Evolutionary conservation across 2,329 filamentous ascomycete genomes (phyloP), one percentile per base, ranked within the genome.

Genomic region (Cadophora sp.): DNA sequence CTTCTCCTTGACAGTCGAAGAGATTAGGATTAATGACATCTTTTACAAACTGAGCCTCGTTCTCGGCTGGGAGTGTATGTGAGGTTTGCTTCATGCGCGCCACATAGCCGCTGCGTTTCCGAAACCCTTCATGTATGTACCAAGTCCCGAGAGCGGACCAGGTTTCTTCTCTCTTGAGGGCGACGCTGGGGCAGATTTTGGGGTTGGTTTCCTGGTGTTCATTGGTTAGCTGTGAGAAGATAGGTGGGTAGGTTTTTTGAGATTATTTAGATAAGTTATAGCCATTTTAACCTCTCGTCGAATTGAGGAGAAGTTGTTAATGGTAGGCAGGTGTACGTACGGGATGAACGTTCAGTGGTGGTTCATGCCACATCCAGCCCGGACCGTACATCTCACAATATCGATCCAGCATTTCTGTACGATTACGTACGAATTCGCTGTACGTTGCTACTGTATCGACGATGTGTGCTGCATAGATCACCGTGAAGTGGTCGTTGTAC

Each of bases 321-420:
- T 6, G 27, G 27, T 30, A 30, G 3, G 27, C 27, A n/a, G n/a
- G n/a, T 20, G 3, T 16, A 41, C 59, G 16, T 62, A 33, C 45
- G 1, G n/a, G 69, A 30, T 66, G 62, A 9, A 74, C 73, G 24
- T 76, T 69, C 1, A 83, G 73, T 0, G 82, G 81, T 3, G 79
- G 78, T 66, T 84, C 82, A 62, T 80, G 81, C 81, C 81, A 84
- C 14, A 83, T 76, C 79, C 80, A 83, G 9, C 81, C 81, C 0
- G 75, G 71, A 1, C 82, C 82, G 68, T 81, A 67, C 13, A 69
- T 51, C 4, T 70, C 73, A 43, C 59, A 72, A 64, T 83, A 83
- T 1, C 73, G 74, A 65, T 81, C 79, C 13, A 83, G 76, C 27
- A 80, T 78, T 18, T 76, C 76, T 13, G 67, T 64, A 66, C 82